Base-by-base conservation (phyloP, 805 yeast species). In the Priceomyces haplophilus region DNA sequence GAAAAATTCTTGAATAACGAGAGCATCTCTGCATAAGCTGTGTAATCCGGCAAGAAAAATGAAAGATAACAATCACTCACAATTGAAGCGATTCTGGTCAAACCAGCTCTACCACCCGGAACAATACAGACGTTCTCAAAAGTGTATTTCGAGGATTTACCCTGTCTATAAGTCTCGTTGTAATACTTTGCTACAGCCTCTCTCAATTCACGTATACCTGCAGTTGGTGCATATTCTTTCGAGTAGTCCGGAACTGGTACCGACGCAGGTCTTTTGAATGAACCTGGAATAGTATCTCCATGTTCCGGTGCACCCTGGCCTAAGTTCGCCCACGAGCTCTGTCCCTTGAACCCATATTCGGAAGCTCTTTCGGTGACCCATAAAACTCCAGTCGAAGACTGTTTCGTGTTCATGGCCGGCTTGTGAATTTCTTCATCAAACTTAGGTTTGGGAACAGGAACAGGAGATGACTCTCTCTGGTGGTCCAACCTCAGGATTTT, bases 221-320 rank as follows among this genome's bases (percentile, higher is more conserved):
- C 76, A 16, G 83, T 79, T 15, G 83, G 81, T 11, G 80, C 80
- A 46, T 79, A 79, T 54, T 78, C 84, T 53, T 78, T 67, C 40
- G 74, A 67, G 41, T 69, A 64, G 44, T 73, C 73, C 10, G 77
- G 67, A 12, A 79, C 63, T 0, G 75, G 72, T 21, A 79, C 61
- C 6, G 66, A 51, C 0, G 64, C 64, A 3, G 84, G 84, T 56
- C 82, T 64, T 41, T 68, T 65, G 55, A 78, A 77, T 24, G 82
- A 78, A 3, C 83, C 83, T 2, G 78, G 78, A 35, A 79, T 64
- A 7, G 73, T 68, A 37, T 75, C 80, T 17, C 83, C 83, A 41
- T 78, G 82, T 54, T 79, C 83, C 3, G 84, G 83, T 43, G 81
- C 80, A 37, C 84, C 84, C 55, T 79, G 84, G 34, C 84, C 84